phyloP scores from a whole-genome alignment of 2,329 filamentous ascomycete genomes.

The Saccharata proteae region DNA sequence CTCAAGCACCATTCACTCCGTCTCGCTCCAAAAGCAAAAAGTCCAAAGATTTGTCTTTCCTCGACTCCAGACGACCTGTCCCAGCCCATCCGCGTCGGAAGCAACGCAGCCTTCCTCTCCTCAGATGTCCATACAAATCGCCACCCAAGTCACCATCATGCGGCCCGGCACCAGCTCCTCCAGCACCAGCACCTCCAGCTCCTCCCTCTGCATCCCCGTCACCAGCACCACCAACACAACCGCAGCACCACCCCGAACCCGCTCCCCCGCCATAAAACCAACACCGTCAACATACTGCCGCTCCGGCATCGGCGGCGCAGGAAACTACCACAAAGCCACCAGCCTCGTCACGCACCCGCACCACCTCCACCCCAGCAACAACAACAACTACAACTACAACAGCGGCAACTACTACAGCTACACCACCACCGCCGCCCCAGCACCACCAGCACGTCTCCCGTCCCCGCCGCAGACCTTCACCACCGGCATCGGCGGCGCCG shows the following conservation, averaged over 20 bases:
- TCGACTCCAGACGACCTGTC: too few relatives aligned
- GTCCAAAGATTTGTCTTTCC: too few relatives aligned
- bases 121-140: not conserved
- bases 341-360: constrained; percentile 5
- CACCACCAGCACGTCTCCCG: constrained; percentile 1
- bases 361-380: not conserved
- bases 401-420: not conserved
- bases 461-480: constrained; percentile 11
- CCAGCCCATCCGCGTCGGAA: too few relatives aligned
- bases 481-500: constrained; percentile 12
- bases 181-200: constrained; percentile 2
- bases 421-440: not conserved
- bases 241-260: constrained; percentile 3
- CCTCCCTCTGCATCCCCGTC: not conserved
- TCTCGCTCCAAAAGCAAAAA: too few relatives aligned
- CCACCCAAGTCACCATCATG: not conserved
- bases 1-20: too few relatives aligned
- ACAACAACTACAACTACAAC: too few relatives aligned
- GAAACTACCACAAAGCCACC: constrained; percentile 14
- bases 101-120: too few relatives aligned
- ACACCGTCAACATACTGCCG: constrained; percentile 11
- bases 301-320: constrained; percentile 14
- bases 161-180: constrained; percentile 6
- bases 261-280: not conserved
- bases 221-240: constrained; percentile 1